These are phyloP conservation scores for Zygosaccharomyces siamensis DNA, from an alignment of 805 yeast species.

Conservation along the genomic window DNA sequence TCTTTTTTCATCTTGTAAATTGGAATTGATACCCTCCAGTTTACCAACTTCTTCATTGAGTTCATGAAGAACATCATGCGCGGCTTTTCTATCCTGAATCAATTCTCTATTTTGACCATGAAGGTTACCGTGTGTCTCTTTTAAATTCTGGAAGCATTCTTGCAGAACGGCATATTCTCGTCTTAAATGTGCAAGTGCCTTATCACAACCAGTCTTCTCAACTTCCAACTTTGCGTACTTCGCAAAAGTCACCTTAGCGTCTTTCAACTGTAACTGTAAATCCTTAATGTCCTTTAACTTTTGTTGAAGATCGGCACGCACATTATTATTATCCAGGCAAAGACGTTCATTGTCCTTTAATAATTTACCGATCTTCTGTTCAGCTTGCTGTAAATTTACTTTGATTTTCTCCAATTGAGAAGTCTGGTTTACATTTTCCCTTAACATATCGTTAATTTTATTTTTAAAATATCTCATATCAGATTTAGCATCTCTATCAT, in stretches of 20 bases:
- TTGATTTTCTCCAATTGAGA: background rate
- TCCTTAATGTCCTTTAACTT: background rate
- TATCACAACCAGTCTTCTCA: background rate
- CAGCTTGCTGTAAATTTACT: background rate
- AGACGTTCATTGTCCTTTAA: background rate
- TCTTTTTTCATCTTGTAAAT: background rate
- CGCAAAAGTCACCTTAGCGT: background rate
- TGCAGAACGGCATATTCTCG: background rate
- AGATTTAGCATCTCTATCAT: constrained; percentile 1
- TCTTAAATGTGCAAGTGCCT: background rate
- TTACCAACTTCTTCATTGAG: constrained; percentile 2
- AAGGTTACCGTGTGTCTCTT: background rate
- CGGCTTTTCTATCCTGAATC: background rate
- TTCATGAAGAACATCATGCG: constrained; percentile 1
- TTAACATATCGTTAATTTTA: constrained; percentile 1
- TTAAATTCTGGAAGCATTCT: background rate
- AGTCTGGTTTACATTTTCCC: constrained; percentile 1
- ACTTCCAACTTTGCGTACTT: background rate
- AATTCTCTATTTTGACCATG: background rate
- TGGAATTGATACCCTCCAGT: background rate
- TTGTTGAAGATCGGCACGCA: background rate
- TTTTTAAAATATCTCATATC: constrained; percentile 4
- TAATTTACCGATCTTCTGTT: background rate
- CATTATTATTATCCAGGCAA: background rate
- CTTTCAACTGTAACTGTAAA: constrained; percentile 1